Evolutionary conservation across 768 basidiomycete species (phyloP).

Genomic region (Auricularia auricula-judae): DNA sequence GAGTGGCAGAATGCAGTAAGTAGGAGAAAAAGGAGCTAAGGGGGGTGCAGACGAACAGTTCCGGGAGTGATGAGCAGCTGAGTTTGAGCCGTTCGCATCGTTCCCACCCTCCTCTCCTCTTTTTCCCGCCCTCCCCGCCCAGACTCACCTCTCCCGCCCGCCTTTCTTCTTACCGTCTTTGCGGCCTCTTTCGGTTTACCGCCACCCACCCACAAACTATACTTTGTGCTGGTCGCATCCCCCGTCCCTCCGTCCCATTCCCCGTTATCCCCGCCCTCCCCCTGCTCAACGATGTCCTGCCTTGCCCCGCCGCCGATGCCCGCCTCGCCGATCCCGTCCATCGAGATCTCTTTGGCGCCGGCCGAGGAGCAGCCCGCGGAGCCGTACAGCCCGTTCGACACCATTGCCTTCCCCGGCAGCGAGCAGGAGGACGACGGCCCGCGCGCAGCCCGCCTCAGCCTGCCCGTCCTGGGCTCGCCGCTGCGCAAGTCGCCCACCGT

Average conservation of each 20-base stretch:
- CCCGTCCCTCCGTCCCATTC: neutral
- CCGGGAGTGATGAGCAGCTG: too few relatives aligned
- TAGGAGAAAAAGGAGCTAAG: too few relatives aligned
- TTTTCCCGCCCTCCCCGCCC: too few relatives aligned
- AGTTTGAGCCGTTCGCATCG: too few relatives aligned
- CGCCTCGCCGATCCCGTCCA: slow-evolving; percentile 45
- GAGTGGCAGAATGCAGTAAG: too few relatives aligned
- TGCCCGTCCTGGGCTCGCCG: slow-evolving; percentile 28
- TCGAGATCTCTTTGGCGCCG: slow-evolving; percentile 59
- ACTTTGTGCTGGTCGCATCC: slow-evolving; percentile 1
- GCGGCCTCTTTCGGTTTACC: too few relatives aligned
- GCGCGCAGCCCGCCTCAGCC: slow-evolving; percentile 35
- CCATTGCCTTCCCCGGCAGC: slow-evolving; percentile 14
- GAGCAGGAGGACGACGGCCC: slow-evolving; percentile 26
- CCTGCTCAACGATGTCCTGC: neutral
- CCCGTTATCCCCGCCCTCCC: neutral
- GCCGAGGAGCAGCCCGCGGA: slow-evolving; percentile 38
- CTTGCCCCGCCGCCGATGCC: slow-evolving; percentile 7
- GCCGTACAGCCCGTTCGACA: slow-evolving; percentile 50
- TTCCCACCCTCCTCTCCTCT: too few relatives aligned
- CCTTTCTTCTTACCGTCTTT: too few relatives aligned
- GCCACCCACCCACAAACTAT: too few relatives aligned
- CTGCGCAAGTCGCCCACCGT: slow-evolving; percentile 20
- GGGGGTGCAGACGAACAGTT: too few relatives aligned
- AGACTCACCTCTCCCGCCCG: too few relatives aligned